phyloP scores from a whole-genome alignment of 345 rosid genomes.

The Populus nigra region DNA sequence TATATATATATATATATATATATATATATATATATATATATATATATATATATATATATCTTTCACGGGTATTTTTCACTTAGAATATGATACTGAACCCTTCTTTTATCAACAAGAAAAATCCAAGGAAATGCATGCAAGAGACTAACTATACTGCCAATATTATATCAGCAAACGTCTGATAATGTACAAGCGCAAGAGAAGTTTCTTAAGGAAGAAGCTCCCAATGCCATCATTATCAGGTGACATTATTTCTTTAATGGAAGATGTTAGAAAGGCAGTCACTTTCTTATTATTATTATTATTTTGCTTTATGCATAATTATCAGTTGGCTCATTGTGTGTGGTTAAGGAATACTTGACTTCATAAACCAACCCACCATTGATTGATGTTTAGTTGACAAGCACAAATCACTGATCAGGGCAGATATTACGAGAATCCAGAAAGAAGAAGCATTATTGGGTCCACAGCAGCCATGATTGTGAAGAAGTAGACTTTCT shows the following conservation, averaged over 20 bases:
- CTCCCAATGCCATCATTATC: slow-evolving; percentile 5
- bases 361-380: not conserved
- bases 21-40: not conserved
- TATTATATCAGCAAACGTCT: too few relatives aligned
- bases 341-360: not conserved
- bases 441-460: not conserved
- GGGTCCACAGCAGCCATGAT: not conserved
- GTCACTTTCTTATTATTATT: not conserved
- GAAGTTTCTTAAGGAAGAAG: not conserved
- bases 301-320: not conserved
- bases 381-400: not conserved
- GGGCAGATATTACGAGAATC: not conserved
- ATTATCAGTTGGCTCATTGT: not conserved
- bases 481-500: not conserved
- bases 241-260: not conserved
- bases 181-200: too few relatives aligned
- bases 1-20: not conserved
- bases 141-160: not conserved
- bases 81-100: not conserved
- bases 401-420: not conserved
- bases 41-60: not conserved
- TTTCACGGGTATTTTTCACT: not conserved
- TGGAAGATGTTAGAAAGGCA: not conserved
- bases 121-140: not conserved
- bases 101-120: not conserved